Conservation (phyloP, 1,284 basidiomycete genomes). For the Porphyrellus sp. region DNA sequence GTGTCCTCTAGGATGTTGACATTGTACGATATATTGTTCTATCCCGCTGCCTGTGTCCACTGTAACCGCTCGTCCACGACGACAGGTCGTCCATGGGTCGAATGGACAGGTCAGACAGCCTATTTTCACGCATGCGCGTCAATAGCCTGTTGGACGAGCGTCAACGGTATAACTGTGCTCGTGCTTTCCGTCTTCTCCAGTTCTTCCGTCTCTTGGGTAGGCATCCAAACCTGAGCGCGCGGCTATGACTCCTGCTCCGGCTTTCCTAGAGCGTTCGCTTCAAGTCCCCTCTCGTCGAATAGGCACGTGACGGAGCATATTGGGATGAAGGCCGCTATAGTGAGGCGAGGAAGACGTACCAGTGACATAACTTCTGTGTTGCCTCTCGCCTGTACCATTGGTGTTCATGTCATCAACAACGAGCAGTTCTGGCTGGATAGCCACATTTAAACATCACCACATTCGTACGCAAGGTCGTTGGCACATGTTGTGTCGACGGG, state of each 20-base stretch:
- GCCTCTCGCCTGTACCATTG: too few relatives aligned
- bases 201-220: slow-evolving; percentile 15
- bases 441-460: too few relatives aligned
- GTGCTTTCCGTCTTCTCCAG: slow-evolving; percentile 12
- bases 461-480: too few relatives aligned
- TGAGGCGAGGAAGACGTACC: too few relatives aligned
- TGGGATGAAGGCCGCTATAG: too few relatives aligned
- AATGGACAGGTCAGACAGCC: slow-evolving; percentile 59
- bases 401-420: too few relatives aligned
- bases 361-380: too few relatives aligned
- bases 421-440: too few relatives aligned
- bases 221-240: slow-evolving; percentile 21
- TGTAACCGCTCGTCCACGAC: slow-evolving; percentile 68
- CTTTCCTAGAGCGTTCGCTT: slow-evolving; percentile 24
- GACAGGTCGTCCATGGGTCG: slow-evolving; percentile 45
- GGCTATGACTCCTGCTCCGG: slow-evolving; percentile 27
- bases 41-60: slow-evolving; percentile 61
- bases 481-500: too few relatives aligned
- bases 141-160: slow-evolving; percentile 56
- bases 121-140: slow-evolving; percentile 65
- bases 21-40: neutral
- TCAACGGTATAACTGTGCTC: slow-evolving; percentile 48
- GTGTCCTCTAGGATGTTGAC: neutral
- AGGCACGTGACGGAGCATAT: too few relatives aligned
- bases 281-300: slow-evolving; percentile 16